Base-by-base conservation (phyloP, 139 green algal genomes). In the Coelastrella sp. region DNA sequence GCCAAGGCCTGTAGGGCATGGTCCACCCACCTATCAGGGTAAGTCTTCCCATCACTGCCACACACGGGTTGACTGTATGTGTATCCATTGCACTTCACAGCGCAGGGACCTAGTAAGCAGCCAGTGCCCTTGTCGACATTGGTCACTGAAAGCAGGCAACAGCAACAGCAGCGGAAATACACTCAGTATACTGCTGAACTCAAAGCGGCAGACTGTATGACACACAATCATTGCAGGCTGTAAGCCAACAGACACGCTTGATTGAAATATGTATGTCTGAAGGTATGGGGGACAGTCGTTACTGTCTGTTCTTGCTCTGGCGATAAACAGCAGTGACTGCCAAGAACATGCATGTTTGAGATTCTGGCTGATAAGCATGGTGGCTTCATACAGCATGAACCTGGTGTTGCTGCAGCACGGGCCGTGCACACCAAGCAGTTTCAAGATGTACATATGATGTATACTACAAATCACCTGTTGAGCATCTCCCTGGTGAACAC, bases 1-100 rank as follows among this genome's bases (percentile, higher is more conserved):
- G 22, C 57, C 5, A 80, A 13, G 11, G 6, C n/a, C 6, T 80
- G 2, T 80, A 14, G 8, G 14, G 11, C 78, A n/a, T 84, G 56
- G 4, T 71, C 47, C 78, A 61, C 57, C 61, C 78, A 92, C n/a
- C 73, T 68, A 76, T 78, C 80, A 3, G 56, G 23, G 77, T 92
- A 92, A 4, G 84, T 92, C 57, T 91, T 87, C 65, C 90, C 90
- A 86, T 92, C 78, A n/a, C 23, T 84, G 65, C 90, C 90, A 20
- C 90, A 92, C 10, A 92, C 90, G 10, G 90, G 90, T n/a, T 88
- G 13, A 13, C n/a, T 57, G 68, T 88, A 88, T 4, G 66, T 14
- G 3, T 60, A 58, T 19, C 83, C 64, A 57, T 23, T 80, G 68
- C 83, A 88, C 7, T 80, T 65, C 11, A 60, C 5, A 71, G 16